Percentiles rank a stretch among this genome's conserved stretches.
Conservation (phyloP, 495 filamentous ascomycete genomes). For the Recurvomyces mirabilis region DNA sequence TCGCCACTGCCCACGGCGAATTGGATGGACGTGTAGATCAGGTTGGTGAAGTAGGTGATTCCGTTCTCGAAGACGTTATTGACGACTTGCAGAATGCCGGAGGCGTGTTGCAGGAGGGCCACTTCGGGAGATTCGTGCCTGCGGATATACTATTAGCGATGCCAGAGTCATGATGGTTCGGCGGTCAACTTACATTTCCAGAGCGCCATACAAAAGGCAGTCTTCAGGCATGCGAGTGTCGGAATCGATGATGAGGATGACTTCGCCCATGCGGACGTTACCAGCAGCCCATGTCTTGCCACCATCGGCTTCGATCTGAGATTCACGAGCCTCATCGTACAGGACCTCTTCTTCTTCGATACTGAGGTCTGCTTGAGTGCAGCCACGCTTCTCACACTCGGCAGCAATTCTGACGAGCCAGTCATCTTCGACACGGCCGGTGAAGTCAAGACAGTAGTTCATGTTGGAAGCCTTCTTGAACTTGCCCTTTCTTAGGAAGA, state of each 20-base stretch:
- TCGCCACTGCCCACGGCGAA: slow-evolving; percentile 73
- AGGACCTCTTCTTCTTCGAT: slow-evolving; percentile 17
- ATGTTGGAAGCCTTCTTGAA: slow-evolving; percentile 65
- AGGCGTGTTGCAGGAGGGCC: slow-evolving; percentile 37
- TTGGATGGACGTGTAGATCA: slow-evolving; percentile 67
- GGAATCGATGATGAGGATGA: slow-evolving; percentile 33
- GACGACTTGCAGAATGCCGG: slow-evolving; percentile 38
- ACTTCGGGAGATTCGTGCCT: slow-evolving; percentile 35
- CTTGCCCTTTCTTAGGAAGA: slow-evolving; percentile 49
- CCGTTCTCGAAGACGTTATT: slow-evolving; percentile 37
- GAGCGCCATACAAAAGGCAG: slow-evolving; percentile 37
- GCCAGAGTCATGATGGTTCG: too few species aligned
- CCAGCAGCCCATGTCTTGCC: slow-evolving; percentile 30
- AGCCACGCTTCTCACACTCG: slow-evolving; percentile 18
- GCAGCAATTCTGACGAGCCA: slow-evolving; percentile 24
- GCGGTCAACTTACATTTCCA: slow-evolving; percentile 30
- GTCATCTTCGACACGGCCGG: slow-evolving; percentile 49
- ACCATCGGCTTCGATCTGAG: slow-evolving; percentile 21
- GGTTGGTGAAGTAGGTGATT: slow-evolving; percentile 75
- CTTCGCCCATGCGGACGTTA: slow-evolving; percentile 31
- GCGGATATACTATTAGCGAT: too few species aligned
- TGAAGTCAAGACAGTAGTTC: slow-evolving; percentile 52
- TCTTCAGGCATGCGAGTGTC: slow-evolving; percentile 35
- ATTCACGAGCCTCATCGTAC: slow-evolving; percentile 19
- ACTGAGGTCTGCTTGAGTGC: slow-evolving; percentile 20